A percentile compares a stretch with the other conserved stretches of the same genome.
These are phyloP conservation scores for Debaryomyces prosopidis DNA, from an alignment of 805 yeast genomes.

Conservation along the genomic window DNA sequence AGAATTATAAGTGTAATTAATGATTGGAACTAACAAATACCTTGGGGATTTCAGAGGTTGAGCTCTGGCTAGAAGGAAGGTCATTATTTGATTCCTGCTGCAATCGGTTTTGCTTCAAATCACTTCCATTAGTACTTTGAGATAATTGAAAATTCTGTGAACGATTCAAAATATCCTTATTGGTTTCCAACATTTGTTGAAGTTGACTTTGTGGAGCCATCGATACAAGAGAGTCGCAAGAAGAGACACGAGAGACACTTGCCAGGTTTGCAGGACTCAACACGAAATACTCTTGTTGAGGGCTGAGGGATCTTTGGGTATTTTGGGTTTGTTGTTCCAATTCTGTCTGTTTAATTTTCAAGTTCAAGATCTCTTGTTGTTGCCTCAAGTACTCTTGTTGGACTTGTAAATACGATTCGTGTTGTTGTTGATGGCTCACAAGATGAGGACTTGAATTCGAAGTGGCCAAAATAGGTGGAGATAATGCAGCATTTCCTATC, in stretches of 20 bases:
- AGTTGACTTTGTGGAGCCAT: slow-evolving; percentile 7
- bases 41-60: slow-evolving; percentile 6
- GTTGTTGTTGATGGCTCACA: slow-evolving; percentile 24
- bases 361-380: slow-evolving; percentile 32
- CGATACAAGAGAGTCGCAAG: slow-evolving; percentile 11
- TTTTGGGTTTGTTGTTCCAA: slow-evolving; percentile 2
- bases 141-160: background rate
- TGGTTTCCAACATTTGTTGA: slow-evolving; percentile 8
- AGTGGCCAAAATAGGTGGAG: slow-evolving; percentile 3
- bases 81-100: background rate
- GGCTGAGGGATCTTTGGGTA: background rate
- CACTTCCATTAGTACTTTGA: background rate
- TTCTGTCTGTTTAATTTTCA: slow-evolving; percentile 11
- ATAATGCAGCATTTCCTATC: background rate
- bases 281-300: slow-evolving; percentile 1
- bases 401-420: slow-evolving; percentile 34
- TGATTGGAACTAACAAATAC: slow-evolving; percentile 12
- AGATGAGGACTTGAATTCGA: background rate
- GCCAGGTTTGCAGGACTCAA: slow-evolving; percentile 4
- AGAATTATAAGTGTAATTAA: background rate
- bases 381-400: slow-evolving; percentile 39
- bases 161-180: background rate
- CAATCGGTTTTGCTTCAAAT: background rate
- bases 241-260: slow-evolving; percentile 8
- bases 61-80: background rate